Evolutionary conservation across 2,329 filamentous ascomycete species (phyloP).

Genomic region (Colletotrichum euphorbiae): DNA sequence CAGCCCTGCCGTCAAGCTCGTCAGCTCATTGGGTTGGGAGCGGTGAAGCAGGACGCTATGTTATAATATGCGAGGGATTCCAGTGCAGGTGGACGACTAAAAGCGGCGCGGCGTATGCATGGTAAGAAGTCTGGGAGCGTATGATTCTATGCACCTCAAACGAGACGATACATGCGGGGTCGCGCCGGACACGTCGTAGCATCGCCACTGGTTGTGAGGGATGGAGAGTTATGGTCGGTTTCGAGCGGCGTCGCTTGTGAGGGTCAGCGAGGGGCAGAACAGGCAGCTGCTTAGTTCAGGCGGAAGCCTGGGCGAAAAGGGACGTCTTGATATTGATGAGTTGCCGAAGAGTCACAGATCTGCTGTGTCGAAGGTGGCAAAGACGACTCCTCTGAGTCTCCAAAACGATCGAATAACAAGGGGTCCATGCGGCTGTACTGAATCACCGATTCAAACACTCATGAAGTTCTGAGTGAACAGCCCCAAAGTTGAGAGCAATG

Average conservation of each 20-base stretch:
- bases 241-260: background rate
- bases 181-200: background rate
- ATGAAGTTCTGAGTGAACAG: too few relatives aligned
- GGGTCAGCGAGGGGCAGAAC: background rate
- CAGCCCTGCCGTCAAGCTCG: conserved; percentile 17
- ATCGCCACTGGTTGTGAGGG: background rate
- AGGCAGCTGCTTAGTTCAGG: background rate
- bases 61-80: background rate
- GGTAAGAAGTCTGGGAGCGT: conserved; percentile 27
- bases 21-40: background rate
- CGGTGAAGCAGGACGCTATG: background rate
- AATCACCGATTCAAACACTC: too few relatives aligned
- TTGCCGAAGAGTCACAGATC: too few relatives aligned
- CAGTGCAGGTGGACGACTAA: background rate
- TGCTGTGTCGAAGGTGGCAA: too few relatives aligned
- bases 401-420: too few relatives aligned
- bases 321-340: too few relatives aligned
- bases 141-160: conserved; percentile 18
- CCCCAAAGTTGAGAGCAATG: too few relatives aligned
- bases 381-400: too few relatives aligned
- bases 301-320: too few relatives aligned
- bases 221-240: conserved; percentile 1
- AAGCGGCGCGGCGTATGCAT: conserved; percentile 1
- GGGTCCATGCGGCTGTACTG: too few relatives aligned
- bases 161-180: background rate